Conservation (phyloP, 768 basidiomycete genomes). For the Tubosaeta sp. region DNA sequence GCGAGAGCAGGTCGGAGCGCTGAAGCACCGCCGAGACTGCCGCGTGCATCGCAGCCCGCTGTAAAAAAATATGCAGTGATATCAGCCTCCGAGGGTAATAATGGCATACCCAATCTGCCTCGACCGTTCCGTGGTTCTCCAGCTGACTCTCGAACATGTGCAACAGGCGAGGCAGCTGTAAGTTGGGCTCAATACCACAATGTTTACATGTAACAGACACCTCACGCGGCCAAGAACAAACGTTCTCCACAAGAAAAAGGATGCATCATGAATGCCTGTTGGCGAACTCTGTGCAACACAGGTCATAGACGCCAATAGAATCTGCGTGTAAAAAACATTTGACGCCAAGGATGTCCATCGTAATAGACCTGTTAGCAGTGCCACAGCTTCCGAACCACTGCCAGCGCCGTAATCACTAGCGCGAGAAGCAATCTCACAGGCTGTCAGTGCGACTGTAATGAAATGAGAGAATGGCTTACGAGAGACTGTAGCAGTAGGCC, state of each 20-base stretch:
- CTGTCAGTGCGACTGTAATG: not conserved
- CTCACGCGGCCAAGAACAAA: conserved; percentile 72
- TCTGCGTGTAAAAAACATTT: conserved; percentile 61
- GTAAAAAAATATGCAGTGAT: conserved; percentile 11
- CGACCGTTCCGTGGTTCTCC: conserved; percentile 42
- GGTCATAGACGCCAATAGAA: conserved; percentile 58
- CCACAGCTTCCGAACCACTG: conserved; percentile 46
- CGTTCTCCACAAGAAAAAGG: conserved; percentile 56
- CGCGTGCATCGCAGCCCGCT: conserved; percentile 43
- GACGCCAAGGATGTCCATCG: conserved; percentile 64
- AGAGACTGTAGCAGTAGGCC: conserved; percentile 58
- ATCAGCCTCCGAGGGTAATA: not conserved
- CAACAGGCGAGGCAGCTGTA: conserved; percentile 60
- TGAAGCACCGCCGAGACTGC: conserved; percentile 47
- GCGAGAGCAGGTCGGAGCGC: conserved; percentile 50
- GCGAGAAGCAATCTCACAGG: conserved; percentile 50
- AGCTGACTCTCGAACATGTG: conserved; percentile 51
- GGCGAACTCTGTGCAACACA: conserved; percentile 53
- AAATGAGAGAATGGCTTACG: conserved; percentile 35
- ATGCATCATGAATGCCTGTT: conserved; percentile 26
- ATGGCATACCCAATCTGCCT: conserved; percentile 55
- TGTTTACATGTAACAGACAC: not conserved
- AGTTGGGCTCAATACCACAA: conserved; percentile 2
- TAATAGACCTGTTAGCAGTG: conserved; percentile 51
- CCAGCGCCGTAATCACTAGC: conserved; percentile 63